Conservation (phyloP, 148 eudicot species). For the Heliosperma pusillum region DNA sequence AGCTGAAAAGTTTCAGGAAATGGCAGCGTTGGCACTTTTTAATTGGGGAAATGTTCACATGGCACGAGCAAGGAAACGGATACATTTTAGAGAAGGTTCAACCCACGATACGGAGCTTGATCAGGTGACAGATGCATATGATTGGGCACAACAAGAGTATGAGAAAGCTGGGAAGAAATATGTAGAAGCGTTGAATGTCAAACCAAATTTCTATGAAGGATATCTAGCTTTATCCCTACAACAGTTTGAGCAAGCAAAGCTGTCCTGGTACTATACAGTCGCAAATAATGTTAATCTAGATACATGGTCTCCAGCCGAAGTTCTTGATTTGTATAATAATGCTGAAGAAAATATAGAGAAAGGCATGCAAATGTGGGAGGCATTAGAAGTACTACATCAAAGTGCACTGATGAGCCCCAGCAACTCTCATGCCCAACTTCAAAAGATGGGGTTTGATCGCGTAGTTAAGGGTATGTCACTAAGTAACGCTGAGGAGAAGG, state of each 20-base stretch:
- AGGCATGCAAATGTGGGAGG: constrained; percentile 86
- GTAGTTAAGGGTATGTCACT: constrained; percentile 43
- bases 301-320: constrained; percentile 60
- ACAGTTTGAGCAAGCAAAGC: constrained; percentile 93
- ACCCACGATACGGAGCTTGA: constrained; percentile 45
- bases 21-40: constrained; percentile 90
- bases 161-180: constrained; percentile 71
- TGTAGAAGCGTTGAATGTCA: constrained; percentile 69
- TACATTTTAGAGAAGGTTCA: constrained; percentile 52
- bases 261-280: constrained; percentile 75
- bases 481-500: constrained; percentile 51
- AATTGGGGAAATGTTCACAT: constrained; percentile 96
- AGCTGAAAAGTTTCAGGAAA: constrained; percentile 79
- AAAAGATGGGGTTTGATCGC: constrained; percentile 51
- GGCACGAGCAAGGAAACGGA: constrained; percentile 78
- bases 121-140: constrained; percentile 52
- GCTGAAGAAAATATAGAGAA: constrained; percentile 87
- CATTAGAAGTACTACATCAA: constrained; percentile 38
- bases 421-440: constrained; percentile 37
- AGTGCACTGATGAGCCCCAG: constrained; percentile 32
- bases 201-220: constrained; percentile 83
- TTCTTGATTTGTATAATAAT: constrained; percentile 64
- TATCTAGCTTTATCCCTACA: constrained; percentile 72
- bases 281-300: constrained; percentile 53
- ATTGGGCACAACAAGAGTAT: constrained; percentile 78